Evolutionary conservation across 345 rosid species (phyloP), one percentile per base, ranked within the genome.

Genomic region (Rhodomyrtus tomentosa): DNA sequence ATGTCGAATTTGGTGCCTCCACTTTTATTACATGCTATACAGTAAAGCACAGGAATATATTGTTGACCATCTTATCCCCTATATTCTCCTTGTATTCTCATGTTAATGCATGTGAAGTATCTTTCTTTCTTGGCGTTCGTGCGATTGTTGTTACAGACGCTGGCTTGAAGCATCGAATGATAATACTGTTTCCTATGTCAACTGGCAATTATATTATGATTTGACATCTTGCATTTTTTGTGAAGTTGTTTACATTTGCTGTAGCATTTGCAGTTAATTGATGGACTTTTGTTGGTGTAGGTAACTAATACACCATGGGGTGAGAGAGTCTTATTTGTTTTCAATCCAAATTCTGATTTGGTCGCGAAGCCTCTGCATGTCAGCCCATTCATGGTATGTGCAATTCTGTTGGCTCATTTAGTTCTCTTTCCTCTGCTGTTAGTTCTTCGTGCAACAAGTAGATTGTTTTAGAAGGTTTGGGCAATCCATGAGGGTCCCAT

Each of bases 291-390:
- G 14, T 87, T 89, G 59, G 53, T 32, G 76, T 84, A 95, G 99
- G 98, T 96, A 82, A 96, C 99, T 45, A 96, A 95, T 87, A 94
- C 98, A 32, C 99, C 99, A 13, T 96, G 99, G 98, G 98, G 94
- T 12, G 98, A 96, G 87, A 90, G 98, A 55, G 98, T 94, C 50
- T 85, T 83, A 2, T 96, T 95, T 90, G 95, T 92, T 73, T 96
- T 96, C 91, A 68, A 94, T 38, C 98, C 98, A 51, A 87, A 91
- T 81, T 94, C 98, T n/a, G 98, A 95, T 90, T 42, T 89, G 84
- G 93, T 96, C 86, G 98, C 98, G 49, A 96, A 96, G 86, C 94
- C 96, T 50, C 90, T 96, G 85, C 99, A 94, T 87, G 99, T 96
- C 86, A 96, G 99, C 90, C 98, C 99, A 83, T 96, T 94, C 89